These are phyloP conservation scores for Bipolaris oryzae DNA, from an alignment of 2,329 filamentous ascomycete species.

Conservation along the genomic window DNA sequence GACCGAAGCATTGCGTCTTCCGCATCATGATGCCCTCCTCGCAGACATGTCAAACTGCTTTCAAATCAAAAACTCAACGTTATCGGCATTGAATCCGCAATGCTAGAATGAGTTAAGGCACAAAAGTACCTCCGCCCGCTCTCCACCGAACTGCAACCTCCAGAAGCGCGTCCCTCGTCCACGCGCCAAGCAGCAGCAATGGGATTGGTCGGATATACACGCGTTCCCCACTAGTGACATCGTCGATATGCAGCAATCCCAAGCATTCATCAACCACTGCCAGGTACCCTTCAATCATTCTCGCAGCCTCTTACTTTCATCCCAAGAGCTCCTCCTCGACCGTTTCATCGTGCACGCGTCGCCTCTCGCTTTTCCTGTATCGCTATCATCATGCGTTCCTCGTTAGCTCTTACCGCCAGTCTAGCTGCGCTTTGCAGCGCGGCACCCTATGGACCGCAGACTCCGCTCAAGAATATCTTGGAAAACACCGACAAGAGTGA, in stretches of 20 bases:
- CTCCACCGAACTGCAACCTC: background rate
- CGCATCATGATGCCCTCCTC: background rate
- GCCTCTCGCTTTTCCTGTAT: background rate
- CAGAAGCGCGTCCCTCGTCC: slow-evolving; percentile 7
- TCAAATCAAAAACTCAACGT: background rate
- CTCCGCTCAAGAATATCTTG: slow-evolving; percentile 60
- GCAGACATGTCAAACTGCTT: background rate
- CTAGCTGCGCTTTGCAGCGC: slow-evolving; percentile 25
- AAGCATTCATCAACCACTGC: slow-evolving; percentile 15
- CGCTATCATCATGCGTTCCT: slow-evolving; percentile 28
- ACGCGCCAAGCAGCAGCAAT: slow-evolving; percentile 14
- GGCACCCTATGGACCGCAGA: slow-evolving; percentile 49
- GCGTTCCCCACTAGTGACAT: slow-evolving; percentile 31
- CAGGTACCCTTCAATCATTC: slow-evolving; percentile 6
- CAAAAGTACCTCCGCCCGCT: background rate
- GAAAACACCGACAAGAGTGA: slow-evolving; percentile 59
- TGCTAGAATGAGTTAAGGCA: background rate
- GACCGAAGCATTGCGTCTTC: background rate
- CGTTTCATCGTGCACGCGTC: background rate
- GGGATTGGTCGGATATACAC: slow-evolving; percentile 28
- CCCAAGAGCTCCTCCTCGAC: background rate
- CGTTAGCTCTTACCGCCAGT: slow-evolving; percentile 22
- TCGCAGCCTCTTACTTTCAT: slow-evolving; percentile 1
- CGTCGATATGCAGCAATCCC: slow-evolving; percentile 18
- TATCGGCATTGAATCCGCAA: background rate